Conservation (phyloP, 1,284 basidiomycete genomes). For the Ceratobasidium sp. region DNA sequence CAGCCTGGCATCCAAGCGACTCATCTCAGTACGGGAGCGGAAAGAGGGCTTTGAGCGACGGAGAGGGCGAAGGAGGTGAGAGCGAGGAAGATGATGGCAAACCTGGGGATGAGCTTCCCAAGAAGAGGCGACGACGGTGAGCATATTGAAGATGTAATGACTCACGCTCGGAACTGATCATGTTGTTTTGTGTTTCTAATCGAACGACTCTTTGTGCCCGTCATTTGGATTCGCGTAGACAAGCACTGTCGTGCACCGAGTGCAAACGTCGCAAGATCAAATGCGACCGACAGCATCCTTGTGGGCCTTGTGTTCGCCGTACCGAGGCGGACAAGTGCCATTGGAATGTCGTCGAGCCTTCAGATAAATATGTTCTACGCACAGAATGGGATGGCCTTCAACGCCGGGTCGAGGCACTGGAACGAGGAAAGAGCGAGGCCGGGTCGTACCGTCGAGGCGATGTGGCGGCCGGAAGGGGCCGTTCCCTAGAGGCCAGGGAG, state of each 20-base stretch:
- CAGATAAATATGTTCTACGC: slow-evolving; percentile 26
- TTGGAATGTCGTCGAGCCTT: slow-evolving; percentile 63
- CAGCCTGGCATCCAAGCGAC: background rate
- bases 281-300: slow-evolving; percentile 65
- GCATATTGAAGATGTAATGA: background rate
- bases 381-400: slow-evolving; percentile 24
- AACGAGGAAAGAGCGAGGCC: background rate
- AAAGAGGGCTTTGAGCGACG: slow-evolving; percentile 15
- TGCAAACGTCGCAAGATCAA: slow-evolving; percentile 68
- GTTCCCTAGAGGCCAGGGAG: background rate
- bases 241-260: slow-evolving; percentile 50
- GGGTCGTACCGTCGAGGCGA: background rate
- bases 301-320: slow-evolving; percentile 62
- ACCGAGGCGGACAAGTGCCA: slow-evolving; percentile 62
- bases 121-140: slow-evolving; percentile 18
- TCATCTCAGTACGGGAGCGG: background rate
- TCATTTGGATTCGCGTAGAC: slow-evolving; percentile 6
- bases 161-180: background rate
- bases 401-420: slow-evolving; percentile 12
- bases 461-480: background rate
- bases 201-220: background rate
- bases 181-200: background rate
- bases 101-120: slow-evolving; percentile 1
- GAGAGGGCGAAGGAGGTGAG: slow-evolving; percentile 4
- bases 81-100: slow-evolving; percentile 4